Base-by-base conservation (phyloP, 352 stramenopile genomes). In the Pseudoperonospora humuli region DNA sequence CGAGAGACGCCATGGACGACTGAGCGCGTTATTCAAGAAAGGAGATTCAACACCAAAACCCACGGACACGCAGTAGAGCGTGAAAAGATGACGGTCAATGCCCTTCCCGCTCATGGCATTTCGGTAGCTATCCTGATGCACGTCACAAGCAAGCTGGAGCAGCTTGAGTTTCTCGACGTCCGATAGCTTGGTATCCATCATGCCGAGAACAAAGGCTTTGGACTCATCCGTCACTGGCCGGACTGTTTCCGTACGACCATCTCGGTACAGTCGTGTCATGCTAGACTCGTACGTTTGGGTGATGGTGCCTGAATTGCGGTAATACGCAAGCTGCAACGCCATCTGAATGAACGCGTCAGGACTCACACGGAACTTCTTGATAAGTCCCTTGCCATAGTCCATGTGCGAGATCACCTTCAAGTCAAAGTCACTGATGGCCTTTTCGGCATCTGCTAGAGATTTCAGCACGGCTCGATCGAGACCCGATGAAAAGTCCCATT, bases 251-350 rank as follows among this genome's bases (percentile, higher is more conserved):
- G 96, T 99, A 20, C 96, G 84, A 15, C 96, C 96, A 38, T 99
- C 92, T 14, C 93, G 76, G 71, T 97, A 99, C 37, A 95, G 58
- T 15, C 95, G 82, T 21, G 95, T 97, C 80, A 98, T 96, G 29
- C 87, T 97, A 13, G 95, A 95, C 68, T 99, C 96, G 63, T 99
- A 98, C 5, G 95, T 98, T 44, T 95, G 92, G 33, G 87, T 96
- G 56, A 97, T 93, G 38, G 90, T 86, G 5, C 87, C 83, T 7
- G 80, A 67, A 56, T 90, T 90, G 50, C 93, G 86, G 69, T 95
- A 98, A 42, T 96, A 96, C 1, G 92, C 95, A 26, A 98, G 77
- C 67, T 99, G 95, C 15, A 98, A 82, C 11, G 90, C 91, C 70
- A 98, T 94, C 68, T 99, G 96, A 37, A 97, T 85, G 44, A 96